Base-by-base conservation (phyloP, 345 rosid genomes). In the Orychophragmus violaceus region DNA sequence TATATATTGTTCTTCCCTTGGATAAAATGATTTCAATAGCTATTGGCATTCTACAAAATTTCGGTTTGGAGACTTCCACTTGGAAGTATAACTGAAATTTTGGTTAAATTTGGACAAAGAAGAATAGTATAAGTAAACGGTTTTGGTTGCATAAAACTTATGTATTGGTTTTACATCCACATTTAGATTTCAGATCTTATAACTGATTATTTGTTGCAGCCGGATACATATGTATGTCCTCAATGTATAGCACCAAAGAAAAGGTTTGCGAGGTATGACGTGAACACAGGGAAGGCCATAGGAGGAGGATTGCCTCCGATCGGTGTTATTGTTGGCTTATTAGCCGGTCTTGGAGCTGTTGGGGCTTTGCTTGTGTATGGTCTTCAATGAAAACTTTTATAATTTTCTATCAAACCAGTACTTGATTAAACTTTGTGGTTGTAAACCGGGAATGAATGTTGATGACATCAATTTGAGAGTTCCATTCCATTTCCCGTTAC, bases 231-330 rank as follows among this genome's bases (percentile, higher is more conserved):
- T 42, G 89, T 3, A 17, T 92, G 98, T 78, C 98, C 98, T 11
- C 98, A 89, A 71, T 89, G 98, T 68, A 72, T 17, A 72, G 98
- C 98, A 42, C 96, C 97, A 0, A 92, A 86, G 76, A 92, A 92
- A 85, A 87, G 98, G 78, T 92, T 89, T 73, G 94, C 93, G 0
- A 41, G 42, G 50, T 92, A 92, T 36, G 95, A 92, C 29, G 93
- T 85, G 64, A 86, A 84, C 71, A 87, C 93, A 3, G 98, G 98
- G 32, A 92, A 74, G 64, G 83, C 96, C 41, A 81, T 89, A 2
- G 98, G 95, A 8, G 93, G 95, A n/a, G 98, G 91, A 12, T 61
- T 87, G 79, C 96, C 98, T 21, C 98, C 96, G 0, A 71, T 87
- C 21, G 95, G 96, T 27, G 98, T 92, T 56, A 78, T 93, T 50